phyloP scores from a whole-genome alignment of 345 rosid species.

The Boechera stricta region DNA sequence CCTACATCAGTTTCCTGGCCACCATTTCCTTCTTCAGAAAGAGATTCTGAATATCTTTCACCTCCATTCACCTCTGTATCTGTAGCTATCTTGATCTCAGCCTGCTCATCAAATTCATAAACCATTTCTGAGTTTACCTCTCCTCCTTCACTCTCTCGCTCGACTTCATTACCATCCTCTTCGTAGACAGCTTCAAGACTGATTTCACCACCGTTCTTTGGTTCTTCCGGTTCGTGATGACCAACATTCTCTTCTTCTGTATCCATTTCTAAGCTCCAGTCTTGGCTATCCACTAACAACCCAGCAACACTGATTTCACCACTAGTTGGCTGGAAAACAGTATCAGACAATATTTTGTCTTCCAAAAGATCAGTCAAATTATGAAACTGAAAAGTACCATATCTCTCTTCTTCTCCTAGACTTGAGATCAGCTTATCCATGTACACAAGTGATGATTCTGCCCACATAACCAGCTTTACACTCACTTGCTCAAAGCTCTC shows the following conservation, averaged over 20 bases:
- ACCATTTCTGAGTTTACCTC: conserved; percentile 19
- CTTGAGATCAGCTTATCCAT: conserved; percentile 36
- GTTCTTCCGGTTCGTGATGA: conserved; percentile 20
- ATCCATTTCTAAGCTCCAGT: conserved; percentile 24
- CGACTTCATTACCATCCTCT: neutral
- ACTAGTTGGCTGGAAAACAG: conserved; percentile 36
- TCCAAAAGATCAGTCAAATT: conserved; percentile 36
- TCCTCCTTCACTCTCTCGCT: conserved; percentile 28
- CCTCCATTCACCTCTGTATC: conserved; percentile 22
- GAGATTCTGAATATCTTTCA: conserved; percentile 14
- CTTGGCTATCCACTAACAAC: conserved; percentile 23
- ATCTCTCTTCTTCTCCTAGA: conserved; percentile 30
- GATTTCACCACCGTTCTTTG: neutral
- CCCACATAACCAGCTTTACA: conserved; percentile 42
- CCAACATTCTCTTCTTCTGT: conserved; percentile 23
- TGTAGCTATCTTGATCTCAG: conserved; percentile 30
- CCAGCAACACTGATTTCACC: conserved; percentile 34
- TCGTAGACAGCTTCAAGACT: conserved; percentile 22
- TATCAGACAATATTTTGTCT: conserved; percentile 25
- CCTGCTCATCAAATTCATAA: conserved; percentile 22
- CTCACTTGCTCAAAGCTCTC: conserved; percentile 36
- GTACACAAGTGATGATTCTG: conserved; percentile 36
- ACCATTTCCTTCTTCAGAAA: conserved; percentile 26
- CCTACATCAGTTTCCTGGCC: conserved; percentile 16
- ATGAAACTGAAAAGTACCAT: conserved; percentile 28